Evolutionary conservation across 139 green algal species (phyloP), one percentile per base, ranked within the genome.

Genomic region (Nannochloris sp.): DNA sequence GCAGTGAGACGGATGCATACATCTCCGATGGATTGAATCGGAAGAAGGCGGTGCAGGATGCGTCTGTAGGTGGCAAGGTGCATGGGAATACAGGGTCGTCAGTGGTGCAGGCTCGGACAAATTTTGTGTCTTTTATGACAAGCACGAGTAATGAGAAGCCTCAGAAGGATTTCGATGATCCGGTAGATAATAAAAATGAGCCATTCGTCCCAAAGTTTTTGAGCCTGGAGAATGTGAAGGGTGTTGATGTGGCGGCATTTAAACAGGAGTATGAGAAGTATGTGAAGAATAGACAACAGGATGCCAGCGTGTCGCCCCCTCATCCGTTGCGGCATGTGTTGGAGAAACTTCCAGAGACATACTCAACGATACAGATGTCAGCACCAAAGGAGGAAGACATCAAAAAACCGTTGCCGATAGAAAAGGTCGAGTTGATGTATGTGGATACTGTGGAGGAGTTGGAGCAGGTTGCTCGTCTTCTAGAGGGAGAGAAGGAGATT

Each of bases 301-400:
- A 53, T 55, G 49, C 29, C 2, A 44, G 30, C 10, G 30, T 55
- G 2, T 44, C 31, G 13, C 44, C 33, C 12, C 63, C 77, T n/a
- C 83, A 95, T 61, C 81, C 90, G 2, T 70, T 94, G 49, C 30
- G 37, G 20, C 40, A 30, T 4, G 40, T 75, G 70, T 63, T 93
- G 36, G 49, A 72, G 8, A 48, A 28, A 17, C 70, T 93, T 31
- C 33, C 33, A 40, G 8, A 40, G 33, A 20, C 45, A 28, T 87
- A 86, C 57, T 45, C 49, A 6, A 23, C 9, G 2, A 69, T 62
- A 59, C 79, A 87, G 63, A 49, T 82, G 57, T 51, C 66, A 11
- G 64, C 61, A 6, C 63, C 77, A 4, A 36, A 30, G 43, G 14
- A 50, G n/a, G 28, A 53, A 8, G n/a, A 43, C 17, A 8, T 40